phyloP scores from a whole-genome alignment of 139 green algal species.

The Picocystis salinarum region DNA sequence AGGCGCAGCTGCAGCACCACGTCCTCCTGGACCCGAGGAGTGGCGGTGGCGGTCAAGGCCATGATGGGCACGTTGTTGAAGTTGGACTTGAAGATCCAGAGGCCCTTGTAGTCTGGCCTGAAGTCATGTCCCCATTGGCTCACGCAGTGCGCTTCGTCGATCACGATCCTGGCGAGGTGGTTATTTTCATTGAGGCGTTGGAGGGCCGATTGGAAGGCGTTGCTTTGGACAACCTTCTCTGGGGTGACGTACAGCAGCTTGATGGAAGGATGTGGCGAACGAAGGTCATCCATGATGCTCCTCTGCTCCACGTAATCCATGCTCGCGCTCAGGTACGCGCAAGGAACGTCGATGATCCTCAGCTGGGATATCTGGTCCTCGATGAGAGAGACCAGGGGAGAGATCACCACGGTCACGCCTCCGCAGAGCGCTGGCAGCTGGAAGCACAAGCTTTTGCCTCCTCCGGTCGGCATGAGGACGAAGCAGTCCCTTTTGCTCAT shows the following conservation, averaged over 20 bases:
- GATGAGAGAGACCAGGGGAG: conserved; percentile 85
- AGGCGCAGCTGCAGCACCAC: conserved; percentile 26
- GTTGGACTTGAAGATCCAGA: conserved; percentile 48
- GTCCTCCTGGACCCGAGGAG: conserved; percentile 44
- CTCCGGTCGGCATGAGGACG: conserved; percentile 71
- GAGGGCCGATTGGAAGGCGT: conserved; percentile 37
- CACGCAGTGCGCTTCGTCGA: conserved; percentile 97
- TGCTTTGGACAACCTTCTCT: conserved; percentile 56
- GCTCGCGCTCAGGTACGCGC: conserved; percentile 7
- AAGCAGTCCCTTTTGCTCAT: conserved; percentile 48
- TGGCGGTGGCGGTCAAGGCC: conserved; percentile 74
- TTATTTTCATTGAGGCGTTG: conserved; percentile 26
- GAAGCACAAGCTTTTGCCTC: conserved; percentile 60
- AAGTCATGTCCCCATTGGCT: conserved; percentile 89
- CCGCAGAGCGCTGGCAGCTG: conserved; percentile 48
- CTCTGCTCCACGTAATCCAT: conserved; percentile 23
- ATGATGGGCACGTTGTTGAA: conserved; percentile 38
- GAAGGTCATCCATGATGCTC: conserved; percentile 9
- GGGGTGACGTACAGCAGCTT: conserved; percentile 80
- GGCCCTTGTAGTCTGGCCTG: conserved; percentile 57
- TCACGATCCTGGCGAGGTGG: conserved; percentile 33
- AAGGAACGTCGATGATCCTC: neutral
- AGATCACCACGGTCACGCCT: conserved; percentile 80
- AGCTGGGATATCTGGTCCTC: conserved; percentile 68
- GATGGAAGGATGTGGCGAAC: conserved; percentile 9